Evolutionary conservation across 108 stramenopile genomes (phyloP).

Genomic region (Cylindrotheca closterium): DNA sequence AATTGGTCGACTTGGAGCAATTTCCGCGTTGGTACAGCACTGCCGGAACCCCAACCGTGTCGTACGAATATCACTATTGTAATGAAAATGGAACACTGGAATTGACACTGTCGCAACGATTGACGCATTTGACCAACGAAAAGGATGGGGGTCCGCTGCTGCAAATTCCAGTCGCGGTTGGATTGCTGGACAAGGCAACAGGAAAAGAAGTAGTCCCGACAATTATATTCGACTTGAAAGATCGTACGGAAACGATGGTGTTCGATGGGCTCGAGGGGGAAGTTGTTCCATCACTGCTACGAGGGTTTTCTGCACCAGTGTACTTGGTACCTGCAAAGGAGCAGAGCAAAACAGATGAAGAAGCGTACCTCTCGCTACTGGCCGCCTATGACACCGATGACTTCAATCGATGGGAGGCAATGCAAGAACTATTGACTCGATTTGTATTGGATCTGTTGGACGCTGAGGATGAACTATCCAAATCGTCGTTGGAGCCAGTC

Average conservation of each 20-base stretch:
- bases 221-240: slow-evolving; percentile 81
- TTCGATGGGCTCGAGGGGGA: slow-evolving; percentile 69
- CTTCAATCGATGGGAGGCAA: slow-evolving; percentile 92
- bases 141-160: slow-evolving; percentile 42
- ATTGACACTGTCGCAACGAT: slow-evolving; percentile 1
- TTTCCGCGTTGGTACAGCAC: slow-evolving; percentile 87
- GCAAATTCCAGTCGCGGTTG: slow-evolving; percentile 81
- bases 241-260: slow-evolving; percentile 76
- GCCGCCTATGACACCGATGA: slow-evolving; percentile 89
- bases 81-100: slow-evolving; percentile 27
- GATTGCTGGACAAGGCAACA: slow-evolving; percentile 80
- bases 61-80: slow-evolving; percentile 38
- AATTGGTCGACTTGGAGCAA: slow-evolving; percentile 47
- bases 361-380: slow-evolving; percentile 69
- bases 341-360: slow-evolving; percentile 34
- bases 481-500: slow-evolving; percentile 37
- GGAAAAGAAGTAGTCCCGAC: slow-evolving; percentile 85
- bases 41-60: slow-evolving; percentile 84
- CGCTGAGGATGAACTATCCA: slow-evolving; percentile 9
- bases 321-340: slow-evolving; percentile 61
- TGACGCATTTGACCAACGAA: no score
- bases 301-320: slow-evolving; percentile 94
- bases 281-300: slow-evolving; percentile 88
- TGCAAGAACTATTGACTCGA: slow-evolving; percentile 56
- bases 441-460: slow-evolving; percentile 61